These are phyloP conservation scores for Prunus mume DNA, from an alignment of 306 rosid species.

Conservation along the genomic window DNA sequence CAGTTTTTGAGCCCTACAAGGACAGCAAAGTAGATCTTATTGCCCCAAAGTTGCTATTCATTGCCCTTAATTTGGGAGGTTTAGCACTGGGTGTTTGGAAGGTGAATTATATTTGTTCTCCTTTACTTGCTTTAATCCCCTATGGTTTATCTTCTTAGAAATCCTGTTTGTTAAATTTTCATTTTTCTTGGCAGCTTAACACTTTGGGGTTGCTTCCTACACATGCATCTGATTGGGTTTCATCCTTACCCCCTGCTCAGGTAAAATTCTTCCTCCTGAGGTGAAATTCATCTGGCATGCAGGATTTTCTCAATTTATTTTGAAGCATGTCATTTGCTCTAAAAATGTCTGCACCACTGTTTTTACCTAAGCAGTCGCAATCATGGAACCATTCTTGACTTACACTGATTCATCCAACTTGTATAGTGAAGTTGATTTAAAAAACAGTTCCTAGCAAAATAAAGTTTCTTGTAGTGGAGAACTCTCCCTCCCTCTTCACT, in stretches of 20 bases:
- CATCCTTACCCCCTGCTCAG: slow-evolving; percentile 90
- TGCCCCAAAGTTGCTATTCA: slow-evolving; percentile 83
- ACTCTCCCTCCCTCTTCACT: not conserved
- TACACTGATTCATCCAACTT: not conserved
- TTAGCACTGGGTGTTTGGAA: slow-evolving; percentile 80
- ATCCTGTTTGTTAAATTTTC: not conserved
- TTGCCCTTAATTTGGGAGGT: slow-evolving; percentile 94
- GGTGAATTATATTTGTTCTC: slow-evolving; percentile 23
- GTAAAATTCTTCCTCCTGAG: slow-evolving; percentile 36
- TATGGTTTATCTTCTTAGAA: not conserved
- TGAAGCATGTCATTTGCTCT: not conserved
- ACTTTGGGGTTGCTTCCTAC: slow-evolving; percentile 96
- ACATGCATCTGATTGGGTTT: slow-evolving; percentile 96
- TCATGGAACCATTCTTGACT: slow-evolving; percentile 1
- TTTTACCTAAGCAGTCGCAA: not conserved
- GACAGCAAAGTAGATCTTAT: slow-evolving; percentile 91
- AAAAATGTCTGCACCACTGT: not conserved
- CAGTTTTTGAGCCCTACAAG: slow-evolving; percentile 99
- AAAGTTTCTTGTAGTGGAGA: not conserved
- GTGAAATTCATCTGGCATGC: slow-evolving; percentile 1
- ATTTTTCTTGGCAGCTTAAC: slow-evolving; percentile 63
- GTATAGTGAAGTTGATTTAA: not conserved
- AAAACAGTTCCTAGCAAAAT: not conserved
- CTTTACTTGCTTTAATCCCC: not conserved
- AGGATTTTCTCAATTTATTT: not conserved